Evolutionary conservation across 2,329 filamentous ascomycete genomes (phyloP), one percentile per base, ranked within the genome.

Genomic region (Cercospora sojina): DNA sequence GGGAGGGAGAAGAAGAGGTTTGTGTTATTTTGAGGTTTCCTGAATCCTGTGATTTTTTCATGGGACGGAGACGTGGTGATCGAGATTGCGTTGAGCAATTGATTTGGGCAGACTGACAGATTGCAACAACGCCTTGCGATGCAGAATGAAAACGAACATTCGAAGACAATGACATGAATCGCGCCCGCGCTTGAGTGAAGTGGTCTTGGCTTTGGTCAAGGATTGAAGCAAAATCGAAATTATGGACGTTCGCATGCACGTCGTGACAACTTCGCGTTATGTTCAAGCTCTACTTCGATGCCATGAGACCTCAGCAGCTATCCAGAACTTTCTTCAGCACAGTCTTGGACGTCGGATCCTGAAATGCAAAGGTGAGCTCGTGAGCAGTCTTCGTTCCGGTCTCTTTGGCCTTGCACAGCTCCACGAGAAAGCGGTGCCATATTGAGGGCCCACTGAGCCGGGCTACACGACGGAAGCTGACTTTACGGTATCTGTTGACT

Each of bases 1-100:
- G 53, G 18, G 23, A 47, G 41, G 38, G 51, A 61, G 49, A 62
- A 56, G 53, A 56, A 56, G 53, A 31, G 53, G 53, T 56, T 32
- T 32, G 27, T 56, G 3, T 56, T 56, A 12, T 56, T 56, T 18
- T 56, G 27, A 32, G 2, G 9, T 31, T n/a, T 18, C 23, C n/a
- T n/a, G n/a, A n/a, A n/a, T n/a, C n/a, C n/a, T n/a, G n/a, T 29
- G 5, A 27, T 4, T 1, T 23, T 49, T 49, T 12, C 18, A 49
- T 0, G 7, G 18, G 43, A 49, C 4, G 43, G 43, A 23, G 18
- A 20, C 9, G 18, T 23, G 18, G n/a, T 49, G 10, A n/a, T 55
- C 25, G 23, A 55, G 49, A 55, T 10, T 10, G 16, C 49, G 3
- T 55, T 2, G 23, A n/a, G 23, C 12, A 13, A 32, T n/a, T 20